Conservation (phyloP, 345 rosid species). For the Trapa incisa region DNA sequence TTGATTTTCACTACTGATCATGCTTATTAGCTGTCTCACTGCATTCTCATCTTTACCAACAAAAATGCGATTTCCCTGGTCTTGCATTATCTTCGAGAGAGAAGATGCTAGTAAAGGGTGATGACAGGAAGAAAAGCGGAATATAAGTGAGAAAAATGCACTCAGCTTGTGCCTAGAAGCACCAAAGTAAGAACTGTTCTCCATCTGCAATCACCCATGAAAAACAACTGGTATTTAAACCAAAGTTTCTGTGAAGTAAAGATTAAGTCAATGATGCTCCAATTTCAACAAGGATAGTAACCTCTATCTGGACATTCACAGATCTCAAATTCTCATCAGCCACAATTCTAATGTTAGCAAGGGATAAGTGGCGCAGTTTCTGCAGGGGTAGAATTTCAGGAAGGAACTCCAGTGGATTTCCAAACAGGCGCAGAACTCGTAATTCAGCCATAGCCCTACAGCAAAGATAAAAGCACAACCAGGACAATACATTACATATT, state of each 20-base stretch:
- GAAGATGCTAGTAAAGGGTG: conserved; percentile 97
- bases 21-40: conserved; percentile 93
- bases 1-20: conserved; percentile 89
- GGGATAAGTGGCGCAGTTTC: conserved; percentile 86
- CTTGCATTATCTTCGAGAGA: conserved; percentile 92
- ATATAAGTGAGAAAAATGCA: conserved; percentile 95
- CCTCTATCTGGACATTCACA: conserved; percentile 88
- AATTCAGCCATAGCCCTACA: conserved; percentile 88
- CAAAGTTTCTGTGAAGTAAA: conserved; percentile 5
- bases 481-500: conserved; percentile 9
- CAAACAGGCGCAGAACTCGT: conserved; percentile 76
- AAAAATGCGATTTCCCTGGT: conserved; percentile 72
- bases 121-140: conserved; percentile 96
- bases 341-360: conserved; percentile 81
- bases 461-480: conserved; percentile 28
- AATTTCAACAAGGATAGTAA: conserved; percentile 13
- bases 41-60: conserved; percentile 99
- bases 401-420: conserved; percentile 94
- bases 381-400: conserved; percentile 87
- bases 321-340: conserved; percentile 89
- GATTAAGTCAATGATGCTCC: not conserved
- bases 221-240: conserved; percentile 9
- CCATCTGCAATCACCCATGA: conserved; percentile 48
- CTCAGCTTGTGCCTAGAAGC: conserved; percentile 92
- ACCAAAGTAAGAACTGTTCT: conserved; percentile 85